Conservation (phyloP, 805 yeast genomes). For the Sugiyamaella chiloensis region DNA sequence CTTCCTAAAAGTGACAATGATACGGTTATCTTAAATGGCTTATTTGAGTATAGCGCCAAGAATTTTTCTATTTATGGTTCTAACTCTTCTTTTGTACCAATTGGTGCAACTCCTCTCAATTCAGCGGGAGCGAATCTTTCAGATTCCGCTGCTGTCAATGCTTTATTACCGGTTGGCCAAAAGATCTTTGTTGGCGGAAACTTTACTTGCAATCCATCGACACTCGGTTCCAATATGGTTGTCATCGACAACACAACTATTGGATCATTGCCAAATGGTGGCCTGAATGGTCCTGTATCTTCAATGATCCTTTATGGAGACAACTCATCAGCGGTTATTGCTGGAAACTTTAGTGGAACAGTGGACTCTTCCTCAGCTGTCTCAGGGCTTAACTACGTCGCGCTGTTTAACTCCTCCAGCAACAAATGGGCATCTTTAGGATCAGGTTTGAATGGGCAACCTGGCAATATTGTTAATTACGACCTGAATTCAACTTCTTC, state of each 20-base stretch:
- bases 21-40: slow-evolving; percentile 52
- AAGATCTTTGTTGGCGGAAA: slow-evolving; percentile 38
- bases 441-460: slow-evolving; percentile 25
- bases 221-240: slow-evolving; percentile 12
- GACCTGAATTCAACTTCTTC: slow-evolving; percentile 24
- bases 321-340: slow-evolving; percentile 40
- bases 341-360: slow-evolving; percentile 46
- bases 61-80: slow-evolving; percentile 51
- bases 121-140: slow-evolving; percentile 38
- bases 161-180: background rate
- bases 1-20: slow-evolving; percentile 28
- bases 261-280: slow-evolving; percentile 33
- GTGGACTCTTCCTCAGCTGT: slow-evolving; percentile 6
- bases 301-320: slow-evolving; percentile 27
- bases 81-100: slow-evolving; percentile 30
- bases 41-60: slow-evolving; percentile 74
- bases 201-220: slow-evolving; percentile 34
- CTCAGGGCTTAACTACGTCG: slow-evolving; percentile 15
- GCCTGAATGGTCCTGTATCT: slow-evolving; percentile 41
- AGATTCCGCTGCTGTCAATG: slow-evolving; percentile 40
- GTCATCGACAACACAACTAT: slow-evolving; percentile 11
- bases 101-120: slow-evolving; percentile 50
- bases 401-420: slow-evolving; percentile 17
- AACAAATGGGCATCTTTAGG: slow-evolving; percentile 19
- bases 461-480: slow-evolving; percentile 18